phyloP scores from a whole-genome alignment of 495 filamentous ascomycete species.

The Penicillium flavigenum region DNA sequence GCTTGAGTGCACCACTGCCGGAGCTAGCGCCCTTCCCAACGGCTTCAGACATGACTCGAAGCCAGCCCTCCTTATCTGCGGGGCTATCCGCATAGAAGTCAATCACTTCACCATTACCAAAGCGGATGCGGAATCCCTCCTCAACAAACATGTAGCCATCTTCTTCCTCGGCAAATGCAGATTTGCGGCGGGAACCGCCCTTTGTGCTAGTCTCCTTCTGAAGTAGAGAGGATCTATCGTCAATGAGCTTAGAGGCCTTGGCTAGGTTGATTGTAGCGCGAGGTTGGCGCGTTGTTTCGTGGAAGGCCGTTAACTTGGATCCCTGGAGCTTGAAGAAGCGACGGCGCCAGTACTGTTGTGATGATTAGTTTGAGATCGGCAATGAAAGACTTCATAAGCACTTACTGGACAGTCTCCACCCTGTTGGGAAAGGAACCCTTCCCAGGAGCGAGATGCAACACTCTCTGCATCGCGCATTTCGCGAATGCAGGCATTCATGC shows the following conservation, averaged over 20 bases:
- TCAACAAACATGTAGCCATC: conserved; percentile 99
- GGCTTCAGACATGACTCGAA: conserved; percentile 82
- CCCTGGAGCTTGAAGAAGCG: conserved; percentile 95
- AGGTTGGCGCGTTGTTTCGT: conserved; percentile 91
- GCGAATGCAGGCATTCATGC: conserved; percentile 90
- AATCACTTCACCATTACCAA: conserved; percentile 95
- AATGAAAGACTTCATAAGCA: conserved; percentile 19
- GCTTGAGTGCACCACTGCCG: conserved; percentile 45
- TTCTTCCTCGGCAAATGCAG: conserved; percentile 95
- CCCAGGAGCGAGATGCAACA: conserved; percentile 67
- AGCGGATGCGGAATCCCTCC: conserved; percentile 96
- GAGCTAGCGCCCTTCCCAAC: conserved; percentile 64
- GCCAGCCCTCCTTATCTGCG: conserved; percentile 88
- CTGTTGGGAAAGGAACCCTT: conserved; percentile 91
- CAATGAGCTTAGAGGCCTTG: conserved; percentile 91
- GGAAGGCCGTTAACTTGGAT: conserved; percentile 89
- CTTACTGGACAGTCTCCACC: conserved; percentile 96
- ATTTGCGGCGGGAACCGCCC: conserved; percentile 77
- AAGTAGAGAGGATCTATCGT: conserved; percentile 80
- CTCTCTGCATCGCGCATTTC: conserved; percentile 88
- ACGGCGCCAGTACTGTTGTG: conserved; percentile 86
- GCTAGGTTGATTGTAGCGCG: conserved; percentile 94
- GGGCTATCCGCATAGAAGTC: conserved; percentile 95
- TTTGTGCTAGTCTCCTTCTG: conserved; percentile 75
- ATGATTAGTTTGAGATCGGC: conserved; percentile 4